Percentiles rank a stretch among this genome's conserved stretches.
Conservation (phyloP, 495 filamentous ascomycete genomes). For the Tuber microsphaerosporum region DNA sequence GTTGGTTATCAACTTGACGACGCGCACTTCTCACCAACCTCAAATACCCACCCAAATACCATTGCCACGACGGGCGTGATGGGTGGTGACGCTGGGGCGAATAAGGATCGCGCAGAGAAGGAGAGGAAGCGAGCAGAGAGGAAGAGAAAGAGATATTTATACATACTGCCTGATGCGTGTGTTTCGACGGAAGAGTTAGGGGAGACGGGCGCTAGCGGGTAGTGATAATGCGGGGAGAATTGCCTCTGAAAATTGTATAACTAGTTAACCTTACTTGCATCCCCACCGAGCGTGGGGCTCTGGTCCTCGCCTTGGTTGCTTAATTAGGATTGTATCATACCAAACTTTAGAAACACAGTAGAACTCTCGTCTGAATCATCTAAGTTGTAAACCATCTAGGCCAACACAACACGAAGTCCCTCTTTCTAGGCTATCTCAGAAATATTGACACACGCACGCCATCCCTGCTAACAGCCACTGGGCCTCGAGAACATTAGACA, state of each 20-base stretch:
- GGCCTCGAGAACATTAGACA: neutral
- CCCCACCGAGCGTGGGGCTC: neutral
- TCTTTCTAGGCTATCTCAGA: too few species aligned
- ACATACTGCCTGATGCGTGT: conserved; percentile 54
- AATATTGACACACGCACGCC: too few species aligned
- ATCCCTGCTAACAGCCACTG: neutral
- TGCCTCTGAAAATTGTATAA: neutral
- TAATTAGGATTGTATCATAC: neutral
- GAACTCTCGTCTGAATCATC: neutral
- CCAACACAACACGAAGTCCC: too few species aligned
- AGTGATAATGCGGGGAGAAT: conserved; percentile 10
- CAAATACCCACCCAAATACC: conserved; percentile 15
- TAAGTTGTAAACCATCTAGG: neutral
- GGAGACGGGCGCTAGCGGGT: conserved; percentile 24
- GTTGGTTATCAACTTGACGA: conserved; percentile 57
- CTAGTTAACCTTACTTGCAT: neutral
- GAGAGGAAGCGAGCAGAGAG: conserved; percentile 33
- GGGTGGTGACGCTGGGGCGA: conserved; percentile 34
- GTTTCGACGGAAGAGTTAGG: conserved; percentile 48
- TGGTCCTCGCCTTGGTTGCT: neutral
- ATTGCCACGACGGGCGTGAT: conserved; percentile 14
- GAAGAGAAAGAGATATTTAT: conserved; percentile 49
- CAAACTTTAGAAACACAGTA: neutral
- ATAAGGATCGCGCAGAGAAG: conserved; percentile 36
- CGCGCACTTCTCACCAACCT: conserved; percentile 38